Evolutionary conservation across 1,284 basidiomycete species (phyloP), one percentile per base, ranked within the genome.

Genomic region (Ceratobasidium sp.): DNA sequence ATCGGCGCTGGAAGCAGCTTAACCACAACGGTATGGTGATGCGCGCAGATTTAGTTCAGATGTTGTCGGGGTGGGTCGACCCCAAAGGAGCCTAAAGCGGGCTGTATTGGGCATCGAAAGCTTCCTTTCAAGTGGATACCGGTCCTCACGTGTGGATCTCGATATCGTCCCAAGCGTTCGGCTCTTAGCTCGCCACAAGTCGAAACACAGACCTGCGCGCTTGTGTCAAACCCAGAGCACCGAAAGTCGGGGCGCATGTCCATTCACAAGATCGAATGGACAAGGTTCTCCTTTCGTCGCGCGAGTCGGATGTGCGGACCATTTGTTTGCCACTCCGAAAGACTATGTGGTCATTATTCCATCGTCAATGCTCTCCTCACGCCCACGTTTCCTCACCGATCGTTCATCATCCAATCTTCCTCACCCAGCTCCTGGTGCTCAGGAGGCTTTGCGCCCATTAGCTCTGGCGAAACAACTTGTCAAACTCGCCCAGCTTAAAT

Each of bases 311-410:
- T 69, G 64, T 69, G 66, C 63, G 63, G 63, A 43, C 38, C 52
- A 57, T 54, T 58, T 69, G 66, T 69, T 69, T 69, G 66, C 66
- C 66, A 69, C 66, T 69, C 66, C 66, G 66, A 58, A 69, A 69
- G 66, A 28, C 66, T 47, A 28, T 47, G 55, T 57, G 43, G 8
- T 23, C 54, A 58, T 58, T 58, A 69, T 69, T 5, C 66, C 52
- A 55, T 35, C 32, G 30, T 41, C 28, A 38, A 54, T 64, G n/a
- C 49, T 38, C 41, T 44, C 6, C 44, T 21, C 63, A 54, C 50
- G 66, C 66, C 66, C 66, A 69, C 66, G 66, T 69, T 69, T 41
- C 54, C 35, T 58, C 38, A 28, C 54, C 66, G 43, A 69, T 69
- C 66, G 35, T 50, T 52, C 63, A 66, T 55, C 66, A 57, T 28